A percentile compares a stretch with the other conserved stretches of the same genome.
These are phyloP conservation scores for Amoebophrya sp. DNA, from an alignment of 169 alveolate species.

Conservation along the genomic window DNA sequence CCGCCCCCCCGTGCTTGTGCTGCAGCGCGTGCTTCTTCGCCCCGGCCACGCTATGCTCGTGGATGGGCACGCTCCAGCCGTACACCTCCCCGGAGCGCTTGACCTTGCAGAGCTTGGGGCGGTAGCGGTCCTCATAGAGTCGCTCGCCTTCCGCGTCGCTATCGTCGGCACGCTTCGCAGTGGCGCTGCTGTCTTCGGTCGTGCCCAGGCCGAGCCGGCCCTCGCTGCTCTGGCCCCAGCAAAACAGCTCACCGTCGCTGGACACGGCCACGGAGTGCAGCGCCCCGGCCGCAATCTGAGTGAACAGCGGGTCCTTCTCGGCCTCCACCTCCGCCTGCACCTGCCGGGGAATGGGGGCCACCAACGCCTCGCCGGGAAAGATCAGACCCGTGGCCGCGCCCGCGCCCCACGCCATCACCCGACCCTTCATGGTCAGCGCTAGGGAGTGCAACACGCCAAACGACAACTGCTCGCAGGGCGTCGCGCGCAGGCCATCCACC, in stretches of 20 bases:
- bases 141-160: not conserved
- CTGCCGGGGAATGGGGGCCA: slow-evolving; percentile 31
- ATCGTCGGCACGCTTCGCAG: not conserved
- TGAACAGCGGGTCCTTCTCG: not conserved
- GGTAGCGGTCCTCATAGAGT: not conserved
- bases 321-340: slow-evolving; percentile 34
- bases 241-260: slow-evolving; percentile 31
- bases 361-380: slow-evolving; percentile 34
- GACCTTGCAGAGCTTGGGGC: not conserved
- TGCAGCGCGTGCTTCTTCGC: not conserved
- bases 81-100: not conserved
- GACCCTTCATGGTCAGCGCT: slow-evolving; percentile 36
- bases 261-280: slow-evolving; percentile 39
- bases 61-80: slow-evolving; percentile 7
- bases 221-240: slow-evolving; percentile 40
- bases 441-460: slow-evolving; percentile 39
- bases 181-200: not conserved
- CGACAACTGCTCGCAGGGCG: slow-evolving; percentile 36
- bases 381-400: slow-evolving; percentile 28
- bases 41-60: not conserved
- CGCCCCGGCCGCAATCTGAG: slow-evolving; percentile 35
- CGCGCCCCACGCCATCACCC: slow-evolving; percentile 41
- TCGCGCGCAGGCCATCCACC: slow-evolving; percentile 23
- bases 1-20: too few relatives aligned
- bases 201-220: slow-evolving; percentile 40